These are phyloP conservation scores for Aspergillus viridinutans DNA, from an alignment of 2,329 filamentous ascomycete genomes.

Conservation along the genomic window DNA sequence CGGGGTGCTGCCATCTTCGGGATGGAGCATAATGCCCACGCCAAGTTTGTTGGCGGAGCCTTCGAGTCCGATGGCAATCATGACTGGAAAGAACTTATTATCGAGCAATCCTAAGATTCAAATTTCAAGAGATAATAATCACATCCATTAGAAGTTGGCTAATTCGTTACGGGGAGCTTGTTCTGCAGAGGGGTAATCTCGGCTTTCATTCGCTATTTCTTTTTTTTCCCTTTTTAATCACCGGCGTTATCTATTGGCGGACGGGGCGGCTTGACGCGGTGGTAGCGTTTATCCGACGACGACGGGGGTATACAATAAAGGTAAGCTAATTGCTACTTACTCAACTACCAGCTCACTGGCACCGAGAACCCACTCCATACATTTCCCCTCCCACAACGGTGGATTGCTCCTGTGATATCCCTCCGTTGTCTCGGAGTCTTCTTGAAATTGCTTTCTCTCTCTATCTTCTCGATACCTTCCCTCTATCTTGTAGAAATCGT, in stretches of 20 bases:
- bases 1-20: slow-evolving; percentile 50
- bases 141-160: not conserved
- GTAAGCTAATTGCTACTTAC: slow-evolving; percentile 5
- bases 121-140: not conserved
- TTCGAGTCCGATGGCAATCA: slow-evolving; percentile 73
- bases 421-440: not conserved
- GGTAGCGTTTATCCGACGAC: slow-evolving; percentile 27
- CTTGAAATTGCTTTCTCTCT: not conserved
- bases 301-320: slow-evolving; percentile 12
- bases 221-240: slow-evolving; percentile 12
- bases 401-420: not conserved
- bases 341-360: slow-evolving; percentile 4
- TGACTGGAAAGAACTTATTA: slow-evolving; percentile 24
- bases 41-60: slow-evolving; percentile 98
- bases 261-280: slow-evolving; percentile 8
- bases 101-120: not conserved
- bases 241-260: slow-evolving; percentile 28
- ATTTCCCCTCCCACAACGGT: slow-evolving; percentile 6
- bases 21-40: slow-evolving; percentile 83
- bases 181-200: slow-evolving; percentile 12
- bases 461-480: not conserved
- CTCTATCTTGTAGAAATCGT: not conserved
- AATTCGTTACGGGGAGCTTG: not conserved
- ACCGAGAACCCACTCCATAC: slow-evolving; percentile 7
- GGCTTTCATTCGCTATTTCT: slow-evolving; percentile 8